These are phyloP conservation scores for Vaccinium darrowii DNA, from an alignment of 148 eudicot genomes.

Conservation along the genomic window DNA sequence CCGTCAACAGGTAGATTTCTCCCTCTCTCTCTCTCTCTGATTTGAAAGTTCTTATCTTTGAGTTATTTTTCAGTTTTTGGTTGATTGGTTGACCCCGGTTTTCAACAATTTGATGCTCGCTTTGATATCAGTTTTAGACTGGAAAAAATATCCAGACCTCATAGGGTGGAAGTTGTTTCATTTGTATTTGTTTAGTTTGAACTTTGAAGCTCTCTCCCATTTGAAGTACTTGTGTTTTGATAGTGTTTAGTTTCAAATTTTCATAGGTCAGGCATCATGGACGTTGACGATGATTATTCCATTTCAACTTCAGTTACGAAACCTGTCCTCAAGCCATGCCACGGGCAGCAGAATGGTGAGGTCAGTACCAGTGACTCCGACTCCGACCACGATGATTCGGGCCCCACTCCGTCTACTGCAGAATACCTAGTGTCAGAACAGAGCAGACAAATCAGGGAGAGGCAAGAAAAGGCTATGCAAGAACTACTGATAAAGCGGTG, in stretches of 20 bases:
- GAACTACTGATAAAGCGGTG: constrained; percentile 81
- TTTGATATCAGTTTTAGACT: neutral
- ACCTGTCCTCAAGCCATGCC: constrained; percentile 45
- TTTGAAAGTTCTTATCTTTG: too few species aligned
- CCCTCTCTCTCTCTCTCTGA: too few species aligned
- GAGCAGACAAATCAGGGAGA: constrained; percentile 61
- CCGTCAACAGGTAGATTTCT: too few species aligned
- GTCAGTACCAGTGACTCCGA: constrained; percentile 45
- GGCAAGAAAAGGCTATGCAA: constrained; percentile 75
- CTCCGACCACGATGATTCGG: constrained; percentile 53
- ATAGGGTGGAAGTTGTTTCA: neutral
- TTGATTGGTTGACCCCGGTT: too few species aligned
- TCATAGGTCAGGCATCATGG: constrained; percentile 52
- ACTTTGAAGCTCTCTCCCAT: neutral
- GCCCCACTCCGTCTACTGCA: constrained; percentile 25
- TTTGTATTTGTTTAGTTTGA: neutral
- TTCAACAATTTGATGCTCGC: too few species aligned
- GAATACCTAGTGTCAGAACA: constrained; percentile 84
- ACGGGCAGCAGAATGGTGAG: constrained; percentile 53
- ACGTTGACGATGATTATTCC: constrained; percentile 52
- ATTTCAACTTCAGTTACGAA: constrained; percentile 35
- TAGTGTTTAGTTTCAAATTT: neutral
- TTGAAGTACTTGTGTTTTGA: neutral
- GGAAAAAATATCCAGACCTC: neutral
- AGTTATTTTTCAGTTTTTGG: too few species aligned